A percentile compares a stretch with the other conserved stretches of the same genome.
phyloP scores from a whole-genome alignment of 345 rosid genomes.

The Populus ilicifolia region DNA sequence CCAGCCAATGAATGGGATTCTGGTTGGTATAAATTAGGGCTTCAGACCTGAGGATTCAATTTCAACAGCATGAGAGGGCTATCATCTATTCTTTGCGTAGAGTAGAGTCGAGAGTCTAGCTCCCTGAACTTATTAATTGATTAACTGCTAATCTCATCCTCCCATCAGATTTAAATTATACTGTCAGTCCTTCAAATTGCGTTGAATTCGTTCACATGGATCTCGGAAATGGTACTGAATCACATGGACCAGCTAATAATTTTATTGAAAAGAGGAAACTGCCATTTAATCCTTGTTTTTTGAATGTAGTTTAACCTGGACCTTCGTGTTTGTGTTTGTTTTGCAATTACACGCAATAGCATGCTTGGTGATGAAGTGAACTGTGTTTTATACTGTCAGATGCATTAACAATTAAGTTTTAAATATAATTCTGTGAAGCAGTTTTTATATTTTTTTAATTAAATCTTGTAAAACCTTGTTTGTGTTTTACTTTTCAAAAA shows the following conservation, averaged over 20 bases:
- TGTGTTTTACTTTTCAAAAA: too few species aligned
- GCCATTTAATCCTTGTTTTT: not conserved
- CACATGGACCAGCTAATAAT: not conserved
- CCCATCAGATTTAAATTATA: not conserved
- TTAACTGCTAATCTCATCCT: not conserved
- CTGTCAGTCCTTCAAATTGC: not conserved
- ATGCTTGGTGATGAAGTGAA: accelerated
- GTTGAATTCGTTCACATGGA: not conserved
- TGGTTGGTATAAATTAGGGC: not conserved
- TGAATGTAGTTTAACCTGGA: not conserved
- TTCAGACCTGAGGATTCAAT: not conserved
- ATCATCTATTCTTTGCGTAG: not conserved
- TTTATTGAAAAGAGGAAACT: not conserved
- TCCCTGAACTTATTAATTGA: too few species aligned
- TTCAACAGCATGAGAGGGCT: not conserved
- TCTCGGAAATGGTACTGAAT: not conserved
- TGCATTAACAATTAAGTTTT: too few species aligned
- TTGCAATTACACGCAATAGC: too few species aligned
- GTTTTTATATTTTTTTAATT: too few species aligned
- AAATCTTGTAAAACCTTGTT: too few species aligned
- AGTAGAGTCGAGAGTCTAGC: not conserved
- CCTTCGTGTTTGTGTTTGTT: not conserved
- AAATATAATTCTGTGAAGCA: too few species aligned
- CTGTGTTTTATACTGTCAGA: too few species aligned
- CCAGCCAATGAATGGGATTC: not conserved